A percentile compares a stretch with the other conserved stretches of the same genome.
phyloP scores from a whole-genome alignment of 23 red algal species.

The Cyanidiococcus yangmingshanensis region DNA sequence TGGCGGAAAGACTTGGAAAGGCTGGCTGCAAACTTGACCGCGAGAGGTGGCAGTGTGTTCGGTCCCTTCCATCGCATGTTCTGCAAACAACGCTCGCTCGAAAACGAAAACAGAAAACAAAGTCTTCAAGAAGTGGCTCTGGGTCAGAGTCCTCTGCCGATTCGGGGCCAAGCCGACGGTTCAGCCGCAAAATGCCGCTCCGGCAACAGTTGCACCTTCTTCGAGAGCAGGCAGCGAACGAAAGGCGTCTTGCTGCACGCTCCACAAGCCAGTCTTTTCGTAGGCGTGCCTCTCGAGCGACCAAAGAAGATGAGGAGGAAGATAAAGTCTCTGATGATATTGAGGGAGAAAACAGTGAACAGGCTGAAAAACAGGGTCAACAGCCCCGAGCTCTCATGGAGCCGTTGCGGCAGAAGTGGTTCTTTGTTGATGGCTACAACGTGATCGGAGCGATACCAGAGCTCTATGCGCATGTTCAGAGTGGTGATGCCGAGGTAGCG shows the following conservation, averaged over 20 bases:
- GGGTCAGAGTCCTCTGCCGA: not conserved
- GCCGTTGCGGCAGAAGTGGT: not conserved
- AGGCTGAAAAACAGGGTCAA: not conserved
- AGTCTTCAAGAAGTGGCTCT: not conserved
- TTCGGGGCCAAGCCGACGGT: not conserved
- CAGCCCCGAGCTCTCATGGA: not conserved
- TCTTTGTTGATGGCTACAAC: not conserved
- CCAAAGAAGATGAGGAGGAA: not conserved
- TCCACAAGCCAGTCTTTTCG: too few species aligned
- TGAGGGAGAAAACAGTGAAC: not conserved
- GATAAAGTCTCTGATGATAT: not conserved
- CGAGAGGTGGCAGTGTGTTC: not conserved
- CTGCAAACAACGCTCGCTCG: not conserved
- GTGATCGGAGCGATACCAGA: not conserved
- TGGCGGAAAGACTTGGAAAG: not conserved
- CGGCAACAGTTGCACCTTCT: not conserved
- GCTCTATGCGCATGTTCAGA: not conserved
- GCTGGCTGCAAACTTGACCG: not conserved
- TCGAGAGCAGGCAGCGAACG: not conserved
- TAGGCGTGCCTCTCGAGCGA: too few species aligned
- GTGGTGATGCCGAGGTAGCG: not conserved
- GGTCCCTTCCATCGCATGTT: not conserved
- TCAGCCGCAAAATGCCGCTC: not conserved
- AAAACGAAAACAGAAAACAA: not conserved
- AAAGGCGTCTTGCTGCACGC: not conserved